Base-by-base conservation (phyloP, 116 monocot species). In the Posidonia oceanica region DNA sequence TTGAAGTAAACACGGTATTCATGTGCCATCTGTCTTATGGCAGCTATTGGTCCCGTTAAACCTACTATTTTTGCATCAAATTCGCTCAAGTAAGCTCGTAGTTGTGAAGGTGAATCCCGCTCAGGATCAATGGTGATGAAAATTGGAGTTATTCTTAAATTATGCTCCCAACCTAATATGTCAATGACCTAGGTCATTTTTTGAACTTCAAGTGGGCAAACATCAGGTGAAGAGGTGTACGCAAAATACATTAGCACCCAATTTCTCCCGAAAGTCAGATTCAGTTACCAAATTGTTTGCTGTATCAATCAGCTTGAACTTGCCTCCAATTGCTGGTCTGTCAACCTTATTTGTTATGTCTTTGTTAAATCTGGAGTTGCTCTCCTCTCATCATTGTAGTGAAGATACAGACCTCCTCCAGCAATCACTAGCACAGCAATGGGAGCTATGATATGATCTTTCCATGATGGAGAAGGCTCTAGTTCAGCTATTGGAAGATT, bases 161-260 rank as follows among this genome's bases (percentile, higher is more conserved):
- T 79, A 71, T 92, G 78, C 44, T 79, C 67, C 5, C 71, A 72
- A 97, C 97, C 97, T 89, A 97, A 70, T 73, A 89, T 75, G 44
- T 82, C 48, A 40, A 80, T 82, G 59, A 76, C 87, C 55, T 87
- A 73, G 18, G 85, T 78, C 87, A 97, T 83, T 74, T 97, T 91
- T 69, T 82, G 78, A 74, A 89, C 77, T 85, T 91, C 85, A 52
- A 68, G 72, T 48, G 91, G 96, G 13, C 89, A 91, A 64, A 91
- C 77, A 82, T 91, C 96, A 74, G 96, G 96, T 52, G 89, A 91
- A 64, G 91, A 91, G 72, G 89, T 91, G 71, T 97, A 97, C 13
- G 91, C 91, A 79, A 92, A 97, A 79, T 85, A 97, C 81, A 97
- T 82, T 14, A 97, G 72, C 55, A 76, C 79, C 97, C 97, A 97